Evolutionary conservation across 345 rosid species (phyloP).

Genomic region (Pistacia atlantica): DNA sequence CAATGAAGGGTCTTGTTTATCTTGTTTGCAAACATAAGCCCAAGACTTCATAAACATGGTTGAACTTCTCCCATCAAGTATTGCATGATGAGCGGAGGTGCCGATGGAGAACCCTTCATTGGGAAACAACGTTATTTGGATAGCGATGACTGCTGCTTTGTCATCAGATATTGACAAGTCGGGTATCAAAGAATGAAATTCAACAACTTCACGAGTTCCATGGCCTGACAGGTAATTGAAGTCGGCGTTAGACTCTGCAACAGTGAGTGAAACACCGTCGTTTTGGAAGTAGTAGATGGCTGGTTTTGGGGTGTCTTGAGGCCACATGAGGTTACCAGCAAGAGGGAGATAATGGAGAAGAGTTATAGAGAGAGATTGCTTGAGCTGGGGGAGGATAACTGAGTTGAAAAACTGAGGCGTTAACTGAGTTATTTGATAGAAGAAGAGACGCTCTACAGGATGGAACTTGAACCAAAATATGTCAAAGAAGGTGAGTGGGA

Average conservation of each 20-base stretch:
- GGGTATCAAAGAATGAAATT: conserved; percentile 42
- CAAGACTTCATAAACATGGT: conserved; percentile 22
- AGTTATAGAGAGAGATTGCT: conserved; percentile 34
- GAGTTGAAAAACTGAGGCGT: conserved; percentile 34
- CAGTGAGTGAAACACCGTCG: conserved; percentile 32
- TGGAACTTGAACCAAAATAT: conserved; percentile 22
- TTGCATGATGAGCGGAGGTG: conserved; percentile 5
- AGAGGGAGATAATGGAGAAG: conserved; percentile 41
- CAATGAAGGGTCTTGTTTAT: neutral
- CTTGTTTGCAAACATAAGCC: conserved; percentile 14
- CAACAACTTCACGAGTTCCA: conserved; percentile 19
- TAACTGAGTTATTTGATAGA: conserved; percentile 26
- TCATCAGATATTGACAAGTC: conserved; percentile 25
- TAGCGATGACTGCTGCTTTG: neutral
- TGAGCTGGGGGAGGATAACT: conserved; percentile 38
- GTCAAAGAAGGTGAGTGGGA: conserved; percentile 35
- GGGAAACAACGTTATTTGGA: conserved; percentile 25
- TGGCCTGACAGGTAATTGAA: conserved; percentile 25
- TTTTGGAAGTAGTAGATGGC: conserved; percentile 21
- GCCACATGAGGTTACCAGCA: conserved; percentile 34
- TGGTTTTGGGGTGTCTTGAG: conserved; percentile 23
- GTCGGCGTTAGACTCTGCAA: conserved; percentile 37
- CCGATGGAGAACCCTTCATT: conserved; percentile 20
- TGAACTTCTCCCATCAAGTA: conserved; percentile 12
- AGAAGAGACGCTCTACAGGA: conserved; percentile 37